These are phyloP conservation scores for Telopea speciosissima DNA, from an alignment of 177 flowering plant genomes.

Conservation along the genomic window DNA sequence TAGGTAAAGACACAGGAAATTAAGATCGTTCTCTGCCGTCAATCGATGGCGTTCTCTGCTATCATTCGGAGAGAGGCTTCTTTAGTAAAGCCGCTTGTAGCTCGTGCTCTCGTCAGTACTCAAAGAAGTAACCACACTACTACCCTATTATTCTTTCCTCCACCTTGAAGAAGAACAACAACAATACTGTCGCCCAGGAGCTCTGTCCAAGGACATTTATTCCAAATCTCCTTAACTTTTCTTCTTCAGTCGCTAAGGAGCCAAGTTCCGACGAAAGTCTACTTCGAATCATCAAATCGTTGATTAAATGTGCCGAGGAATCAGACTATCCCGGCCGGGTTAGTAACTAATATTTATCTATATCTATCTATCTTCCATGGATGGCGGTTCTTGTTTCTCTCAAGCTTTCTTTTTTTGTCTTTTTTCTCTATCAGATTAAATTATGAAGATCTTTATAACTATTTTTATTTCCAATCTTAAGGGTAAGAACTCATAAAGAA, in stretches of 20 bases:
- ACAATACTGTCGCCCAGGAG: constrained; percentile 13
- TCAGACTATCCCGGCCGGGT: constrained; percentile 46
- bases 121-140: constrained; percentile 25
- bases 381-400: too few species aligned
- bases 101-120: constrained; percentile 27
- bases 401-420: too few species aligned
- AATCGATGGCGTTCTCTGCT: constrained; percentile 45
- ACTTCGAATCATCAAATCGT: constrained; percentile 43
- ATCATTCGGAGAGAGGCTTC: too few species aligned
- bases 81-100: constrained; percentile 31
- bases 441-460: too few species aligned
- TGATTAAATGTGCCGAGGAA: constrained; percentile 51
- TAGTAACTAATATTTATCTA: too few species aligned
- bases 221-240: constrained; percentile 15
- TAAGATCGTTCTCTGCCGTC: background rate
- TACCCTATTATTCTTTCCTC: too few species aligned
- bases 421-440: too few species aligned
- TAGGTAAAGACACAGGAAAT: too few species aligned
- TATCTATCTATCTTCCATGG: too few species aligned
- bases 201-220: constrained; percentile 12
- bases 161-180: constrained; percentile 21
- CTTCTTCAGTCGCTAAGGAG: constrained; percentile 25
- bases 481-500: too few species aligned
- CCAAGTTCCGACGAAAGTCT: constrained; percentile 41
- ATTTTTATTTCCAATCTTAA: too few species aligned